These are phyloP conservation scores for Priceomyces fermenticarens DNA, from an alignment of 805 yeast genomes.

Conservation along the genomic window DNA sequence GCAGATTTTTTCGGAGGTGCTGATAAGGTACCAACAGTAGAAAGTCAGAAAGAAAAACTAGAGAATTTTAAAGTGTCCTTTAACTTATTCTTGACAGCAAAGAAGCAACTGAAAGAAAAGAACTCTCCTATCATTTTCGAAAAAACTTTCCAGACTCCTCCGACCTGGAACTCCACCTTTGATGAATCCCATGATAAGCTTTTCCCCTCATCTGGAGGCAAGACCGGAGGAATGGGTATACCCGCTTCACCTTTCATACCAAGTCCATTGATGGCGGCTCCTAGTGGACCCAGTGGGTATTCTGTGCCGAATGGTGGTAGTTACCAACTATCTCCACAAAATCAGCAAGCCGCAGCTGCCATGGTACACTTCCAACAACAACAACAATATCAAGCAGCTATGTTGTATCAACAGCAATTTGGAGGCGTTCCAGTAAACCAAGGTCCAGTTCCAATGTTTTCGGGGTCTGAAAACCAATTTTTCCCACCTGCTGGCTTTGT, in stretches of 20 bases:
- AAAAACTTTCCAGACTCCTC: constrained; percentile 68
- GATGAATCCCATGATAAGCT: constrained; percentile 54
- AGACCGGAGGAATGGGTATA: constrained; percentile 14
- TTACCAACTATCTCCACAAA: constrained; percentile 30
- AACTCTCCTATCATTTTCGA: constrained; percentile 40
- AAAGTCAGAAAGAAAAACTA: constrained; percentile 30
- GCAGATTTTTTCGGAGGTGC: constrained; percentile 42
- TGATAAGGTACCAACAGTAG: constrained; percentile 35
- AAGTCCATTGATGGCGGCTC: constrained; percentile 28
- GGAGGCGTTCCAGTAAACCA: constrained; percentile 32
- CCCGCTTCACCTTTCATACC: constrained; percentile 24
- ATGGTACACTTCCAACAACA: constrained; percentile 37
- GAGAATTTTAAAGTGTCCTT: constrained; percentile 43
- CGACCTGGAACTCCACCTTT: constrained; percentile 67
- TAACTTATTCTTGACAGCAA: constrained; percentile 51
- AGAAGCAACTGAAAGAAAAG: constrained; percentile 22
- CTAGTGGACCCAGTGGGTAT: constrained; percentile 14
- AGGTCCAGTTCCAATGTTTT: constrained; percentile 33
- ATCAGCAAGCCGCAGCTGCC: constrained; percentile 22
- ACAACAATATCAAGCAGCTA: constrained; percentile 36
- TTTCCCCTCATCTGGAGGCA: constrained; percentile 40
- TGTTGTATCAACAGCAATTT: constrained; percentile 33
- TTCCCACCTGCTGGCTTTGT: constrained; percentile 35
- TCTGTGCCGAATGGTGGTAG: constrained; percentile 16
- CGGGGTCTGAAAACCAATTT: constrained; percentile 28